Evolutionary conservation across 2,329 filamentous ascomycete species (phyloP), one percentile per base, ranked within the genome.

Genomic region (Talaromyces sp.): DNA sequence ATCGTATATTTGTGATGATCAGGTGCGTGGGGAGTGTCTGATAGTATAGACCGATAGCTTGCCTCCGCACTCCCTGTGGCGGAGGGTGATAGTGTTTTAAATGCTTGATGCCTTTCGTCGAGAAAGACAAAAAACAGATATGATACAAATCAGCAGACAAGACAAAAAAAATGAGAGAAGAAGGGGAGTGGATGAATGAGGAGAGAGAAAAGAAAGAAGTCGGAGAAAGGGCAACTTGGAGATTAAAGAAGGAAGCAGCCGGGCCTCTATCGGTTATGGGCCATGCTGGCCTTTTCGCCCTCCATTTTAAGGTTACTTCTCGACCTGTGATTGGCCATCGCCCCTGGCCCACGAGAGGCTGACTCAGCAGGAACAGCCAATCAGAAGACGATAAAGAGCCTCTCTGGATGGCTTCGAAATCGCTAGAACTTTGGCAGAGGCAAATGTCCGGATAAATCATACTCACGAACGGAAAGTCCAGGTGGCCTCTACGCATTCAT

Each of bases 221-320:
- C 62, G 39, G 45, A 56, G 65, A 65, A 68, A 56, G 52, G 52
- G 68, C 25, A 69, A 67, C 67, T 65, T 62, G 59, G 65, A 64
- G 52, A 64, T 52, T 60, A 52, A 59, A 61, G 45, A 59, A 61
- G 56, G 60, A 66, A 62, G 61, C 61, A 11, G 58, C 22, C n/a
- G 65, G 70, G 72, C 73, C 76, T 77, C 73, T 75, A 77, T 73
- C 69, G 63, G 67, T 67, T 69, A 74, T 74, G 74, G 75, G 75
- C 78, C 77, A 80, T 75, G 73, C 74, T 80, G 78, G 77, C 78
- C 78, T 80, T 79, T 80, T 80, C 77, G 67, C 64, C 59, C 56
- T 62, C 66, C 69, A 31, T 59, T 72, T 72, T 73, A 71, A 75
- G 76, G 75, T 75, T 77, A 80, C 76, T 80, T 67, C 72, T 76